Evolutionary conservation across 2,329 filamentous ascomycete species (phyloP), one percentile per base, ranked within the genome.

Genomic region (Penicillium sp.): DNA sequence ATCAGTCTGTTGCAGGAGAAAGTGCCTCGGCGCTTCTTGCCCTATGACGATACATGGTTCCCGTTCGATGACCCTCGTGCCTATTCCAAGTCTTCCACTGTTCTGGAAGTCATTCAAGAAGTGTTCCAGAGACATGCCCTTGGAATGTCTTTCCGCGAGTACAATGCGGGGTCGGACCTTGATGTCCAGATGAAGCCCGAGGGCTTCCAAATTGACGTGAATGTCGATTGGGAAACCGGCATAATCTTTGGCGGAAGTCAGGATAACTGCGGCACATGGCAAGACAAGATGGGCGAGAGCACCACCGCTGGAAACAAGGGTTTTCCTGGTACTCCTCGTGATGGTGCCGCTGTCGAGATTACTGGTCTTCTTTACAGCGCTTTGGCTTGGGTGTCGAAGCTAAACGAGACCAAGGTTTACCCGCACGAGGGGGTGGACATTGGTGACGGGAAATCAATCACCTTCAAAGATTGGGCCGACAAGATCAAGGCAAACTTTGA

Each of bases 221-320:
- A 89, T 56, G 90, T 96, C 11, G 93, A 99, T 71, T 97, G 93
- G 93, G 79, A 83, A 29, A 94, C 86, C 5, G 95, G 94, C 22
- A 84, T 99, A 60, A 87, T 99, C 55, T 96, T 95, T 68, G 94
- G 95, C 53, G 94, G 95, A 31, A 97, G 90, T 68, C 92, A 97
- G 69, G 82, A 79, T 75, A 99, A 99, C 74, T 99, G 95, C 67
- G 94, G 94, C 50, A 99, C 94, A 1, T 99, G 94, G 94, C 97
- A 97, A 92, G 94, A 99, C 81, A 99, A 99, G 82, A 99, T 99
- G 94, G 94, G 94, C n/a, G 94, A 99, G 74, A 96, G 92, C 59
- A 86, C 89, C 61, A 89, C 87, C 58, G 94, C 95, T 15, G 88
- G 89, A 55, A 96, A 87, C 68, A 97, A 97, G 77, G 95, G 94